A percentile compares a stretch with the other conserved stretches of the same genome.
These are phyloP conservation scores for Naganishia randhawae DNA, from an alignment of 768 basidiomycete genomes.

Conservation along the genomic window DNA sequence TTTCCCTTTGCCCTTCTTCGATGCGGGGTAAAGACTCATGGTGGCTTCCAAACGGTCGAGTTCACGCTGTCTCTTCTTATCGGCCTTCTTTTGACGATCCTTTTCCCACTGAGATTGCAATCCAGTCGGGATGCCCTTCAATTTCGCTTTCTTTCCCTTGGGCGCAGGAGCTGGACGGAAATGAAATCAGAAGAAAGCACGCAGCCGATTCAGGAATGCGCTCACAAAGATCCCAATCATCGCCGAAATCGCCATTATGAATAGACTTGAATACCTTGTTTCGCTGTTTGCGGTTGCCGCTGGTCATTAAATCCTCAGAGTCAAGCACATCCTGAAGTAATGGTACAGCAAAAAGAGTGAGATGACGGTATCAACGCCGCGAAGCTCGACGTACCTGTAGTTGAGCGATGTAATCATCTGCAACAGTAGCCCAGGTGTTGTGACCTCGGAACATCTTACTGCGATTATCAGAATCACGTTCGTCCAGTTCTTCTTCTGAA, in stretches of 20 bases:
- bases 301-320: slow-evolving; percentile 58
- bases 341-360: background rate
- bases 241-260: slow-evolving; percentile 57
- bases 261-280: slow-evolving; percentile 64
- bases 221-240: slow-evolving; percentile 32
- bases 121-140: slow-evolving; percentile 56
- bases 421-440: slow-evolving; percentile 56
- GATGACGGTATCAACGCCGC: background rate
- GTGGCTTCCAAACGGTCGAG: slow-evolving; percentile 59
- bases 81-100: slow-evolving; percentile 80
- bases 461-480: slow-evolving; percentile 45
- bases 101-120: slow-evolving; percentile 70
- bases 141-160: slow-evolving; percentile 54
- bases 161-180: slow-evolving; percentile 37
- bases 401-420: slow-evolving; percentile 58
- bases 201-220: slow-evolving; percentile 1
- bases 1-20: slow-evolving; percentile 52
- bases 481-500: slow-evolving; percentile 37
- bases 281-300: slow-evolving; percentile 55
- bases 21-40: slow-evolving; percentile 60
- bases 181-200: slow-evolving; percentile 9
- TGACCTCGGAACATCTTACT: slow-evolving; percentile 44
- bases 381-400: slow-evolving; percentile 33
- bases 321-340: slow-evolving; percentile 59
- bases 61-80: slow-evolving; percentile 63